Evolutionary conservation across 768 basidiomycete genomes (phyloP).

Genomic region (Lactarius vividus): DNA sequence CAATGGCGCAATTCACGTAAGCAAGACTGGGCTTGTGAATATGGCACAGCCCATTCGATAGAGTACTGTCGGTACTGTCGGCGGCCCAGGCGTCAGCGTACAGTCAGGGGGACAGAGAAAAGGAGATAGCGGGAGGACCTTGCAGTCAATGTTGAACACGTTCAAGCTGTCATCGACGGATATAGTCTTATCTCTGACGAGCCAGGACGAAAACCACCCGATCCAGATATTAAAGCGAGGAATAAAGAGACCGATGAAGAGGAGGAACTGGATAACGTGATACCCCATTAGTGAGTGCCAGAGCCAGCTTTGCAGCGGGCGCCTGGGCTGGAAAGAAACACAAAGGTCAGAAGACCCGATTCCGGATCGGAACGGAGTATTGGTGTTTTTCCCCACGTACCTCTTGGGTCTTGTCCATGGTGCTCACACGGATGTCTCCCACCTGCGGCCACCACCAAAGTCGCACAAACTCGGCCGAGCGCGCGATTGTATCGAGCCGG

Average conservation of each 20-base stretch:
- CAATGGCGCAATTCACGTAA: conserved; percentile 69
- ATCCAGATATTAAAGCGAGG: conserved; percentile 60
- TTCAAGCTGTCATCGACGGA: conserved; percentile 75
- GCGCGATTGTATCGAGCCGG: conserved; percentile 53
- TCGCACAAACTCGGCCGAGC: conserved; percentile 82
- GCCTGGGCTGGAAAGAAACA: conserved; percentile 45
- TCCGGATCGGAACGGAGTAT: conserved; percentile 14
- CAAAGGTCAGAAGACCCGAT: conserved; percentile 17
- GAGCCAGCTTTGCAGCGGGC: conserved; percentile 56
- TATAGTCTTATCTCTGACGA: conserved; percentile 51
- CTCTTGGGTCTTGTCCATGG: conserved; percentile 72
- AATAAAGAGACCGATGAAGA: conserved; percentile 73
- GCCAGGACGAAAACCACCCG: conserved; percentile 65
- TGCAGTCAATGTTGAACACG: conserved; percentile 92
- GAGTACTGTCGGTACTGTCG: conserved; percentile 86
- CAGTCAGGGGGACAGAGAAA: background rate
- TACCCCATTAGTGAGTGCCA: conserved; percentile 71
- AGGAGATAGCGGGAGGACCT: conserved; percentile 48
- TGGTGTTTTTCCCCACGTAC: conserved; percentile 44
- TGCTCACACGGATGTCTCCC: conserved; percentile 66
- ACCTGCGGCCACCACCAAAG: conserved; percentile 94
- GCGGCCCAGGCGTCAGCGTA: conserved; percentile 1
- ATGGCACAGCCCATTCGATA: conserved; percentile 92
- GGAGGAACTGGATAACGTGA: conserved; percentile 79
- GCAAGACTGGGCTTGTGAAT: conserved; percentile 59